Evolutionary conservation across 495 filamentous ascomycete genomes (phyloP).

Genomic region (Amphirosellinia nigrospora): DNA sequence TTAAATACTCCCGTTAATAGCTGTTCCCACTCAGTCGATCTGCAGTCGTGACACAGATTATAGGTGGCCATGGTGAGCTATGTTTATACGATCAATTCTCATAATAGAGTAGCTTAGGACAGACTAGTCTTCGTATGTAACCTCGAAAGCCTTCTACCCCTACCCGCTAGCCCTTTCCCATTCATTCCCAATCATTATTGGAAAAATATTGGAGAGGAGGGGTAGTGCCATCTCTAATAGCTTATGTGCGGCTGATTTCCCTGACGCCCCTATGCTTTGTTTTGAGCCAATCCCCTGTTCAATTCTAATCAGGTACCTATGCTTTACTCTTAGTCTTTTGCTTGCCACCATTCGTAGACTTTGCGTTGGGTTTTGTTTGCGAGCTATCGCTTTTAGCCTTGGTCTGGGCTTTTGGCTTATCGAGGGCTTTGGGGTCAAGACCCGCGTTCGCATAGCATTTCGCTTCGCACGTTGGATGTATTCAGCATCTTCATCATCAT

Average conservation of each 20-base stretch:
- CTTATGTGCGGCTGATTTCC: conserved; percentile 9
- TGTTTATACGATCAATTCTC: not conserved
- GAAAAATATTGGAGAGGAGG: not conserved
- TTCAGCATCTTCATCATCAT: conserved; percentile 80
- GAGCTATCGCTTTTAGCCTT: conserved; percentile 27
- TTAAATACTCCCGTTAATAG: conserved; percentile 26
- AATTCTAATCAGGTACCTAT: conserved; percentile 20
- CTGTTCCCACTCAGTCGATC: conserved; percentile 24
- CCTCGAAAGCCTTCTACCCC: not conserved
- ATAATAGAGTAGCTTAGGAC: not conserved
- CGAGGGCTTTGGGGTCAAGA: conserved; percentile 57
- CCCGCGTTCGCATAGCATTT: conserved; percentile 62
- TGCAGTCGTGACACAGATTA: conserved; percentile 28
- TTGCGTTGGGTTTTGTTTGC: conserved; percentile 21
- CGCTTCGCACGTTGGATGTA: conserved; percentile 77
- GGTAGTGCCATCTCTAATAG: not conserved
- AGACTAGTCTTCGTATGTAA: not conserved
- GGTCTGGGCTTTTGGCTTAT: conserved; percentile 38
- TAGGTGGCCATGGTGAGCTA: not conserved
- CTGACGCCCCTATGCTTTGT: not conserved
- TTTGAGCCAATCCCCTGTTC: conserved; percentile 5
- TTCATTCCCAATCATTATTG: not conserved
- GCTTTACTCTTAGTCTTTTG: conserved; percentile 25
- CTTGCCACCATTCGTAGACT: conserved; percentile 10
- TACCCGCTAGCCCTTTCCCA: too few species aligned